A percentile compares a stretch with the other conserved stretches of the same genome.
phyloP scores from a whole-genome alignment of 768 basidiomycete genomes.

The Tulasnella sp. region DNA sequence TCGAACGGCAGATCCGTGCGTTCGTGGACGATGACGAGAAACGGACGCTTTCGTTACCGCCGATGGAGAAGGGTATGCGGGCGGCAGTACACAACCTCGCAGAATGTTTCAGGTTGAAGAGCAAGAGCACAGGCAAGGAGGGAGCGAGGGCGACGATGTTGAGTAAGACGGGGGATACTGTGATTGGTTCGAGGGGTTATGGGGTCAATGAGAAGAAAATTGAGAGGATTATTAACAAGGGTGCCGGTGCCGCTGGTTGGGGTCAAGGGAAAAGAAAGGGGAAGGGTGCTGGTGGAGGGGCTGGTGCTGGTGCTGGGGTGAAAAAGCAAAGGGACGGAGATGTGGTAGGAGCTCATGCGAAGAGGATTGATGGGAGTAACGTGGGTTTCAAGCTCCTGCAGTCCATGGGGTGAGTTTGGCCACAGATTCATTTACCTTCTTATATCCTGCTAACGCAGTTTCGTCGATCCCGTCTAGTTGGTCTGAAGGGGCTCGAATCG shows the following conservation, averaged over 20 bases:
- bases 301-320: slow-evolving; percentile 22
- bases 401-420: slow-evolving; percentile 54
- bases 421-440: neutral
- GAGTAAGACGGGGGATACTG: slow-evolving; percentile 52
- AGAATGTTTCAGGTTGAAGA: slow-evolving; percentile 65
- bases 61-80: slow-evolving; percentile 62
- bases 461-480: slow-evolving; percentile 31
- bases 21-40: slow-evolving; percentile 54
- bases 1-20: slow-evolving; percentile 58
- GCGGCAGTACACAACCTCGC: slow-evolving; percentile 74
- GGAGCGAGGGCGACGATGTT: slow-evolving; percentile 66
- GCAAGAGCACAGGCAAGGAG: slow-evolving; percentile 59
- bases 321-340: slow-evolving; percentile 63
- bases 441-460: too few species aligned
- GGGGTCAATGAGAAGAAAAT: slow-evolving; percentile 53
- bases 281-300: slow-evolving; percentile 26
- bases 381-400: slow-evolving; percentile 81
- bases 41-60: slow-evolving; percentile 56
- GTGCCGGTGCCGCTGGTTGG: slow-evolving; percentile 28
- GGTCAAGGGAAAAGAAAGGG: slow-evolving; percentile 27
- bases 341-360: slow-evolving; percentile 74
- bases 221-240: slow-evolving; percentile 28
- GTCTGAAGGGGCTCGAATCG: slow-evolving; percentile 73
- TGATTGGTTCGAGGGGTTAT: slow-evolving; percentile 23
- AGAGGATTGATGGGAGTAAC: slow-evolving; percentile 70